Evolutionary conservation across 495 filamentous ascomycete species (phyloP).

Genomic region (Xylaria telfairii): DNA sequence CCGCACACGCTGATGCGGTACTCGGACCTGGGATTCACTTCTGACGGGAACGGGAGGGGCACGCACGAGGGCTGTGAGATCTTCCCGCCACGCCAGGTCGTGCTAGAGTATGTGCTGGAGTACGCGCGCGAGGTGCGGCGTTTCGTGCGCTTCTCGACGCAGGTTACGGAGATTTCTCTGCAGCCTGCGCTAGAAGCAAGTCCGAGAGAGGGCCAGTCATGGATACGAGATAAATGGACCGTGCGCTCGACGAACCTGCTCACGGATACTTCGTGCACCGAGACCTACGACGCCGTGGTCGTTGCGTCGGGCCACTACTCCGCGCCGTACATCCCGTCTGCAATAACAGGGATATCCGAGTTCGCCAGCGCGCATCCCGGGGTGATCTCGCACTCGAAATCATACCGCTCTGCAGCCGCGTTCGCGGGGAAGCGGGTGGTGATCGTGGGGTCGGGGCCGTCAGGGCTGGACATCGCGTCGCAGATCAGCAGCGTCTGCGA

Average conservation of each 20-base stretch:
- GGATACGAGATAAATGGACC: conserved; percentile 49
- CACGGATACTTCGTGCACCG: conserved; percentile 45
- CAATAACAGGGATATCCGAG: conserved; percentile 43
- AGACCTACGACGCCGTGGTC: conserved; percentile 77
- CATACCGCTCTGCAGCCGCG: conserved; percentile 66
- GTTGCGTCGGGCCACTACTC: conserved; percentile 85
- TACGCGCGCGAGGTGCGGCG: conserved; percentile 71
- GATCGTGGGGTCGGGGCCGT: conserved; percentile 79
- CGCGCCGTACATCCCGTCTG: conserved; percentile 69
- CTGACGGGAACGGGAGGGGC: conserved; percentile 22
- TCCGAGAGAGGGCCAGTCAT: conserved; percentile 19
- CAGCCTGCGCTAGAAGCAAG: not conserved
- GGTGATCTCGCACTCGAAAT: conserved; percentile 79
- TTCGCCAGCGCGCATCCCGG: conserved; percentile 67
- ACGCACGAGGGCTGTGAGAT: conserved; percentile 57
- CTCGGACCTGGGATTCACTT: conserved; percentile 70
- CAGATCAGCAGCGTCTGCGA: conserved; percentile 66
- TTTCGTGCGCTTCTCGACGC: conserved; percentile 50
- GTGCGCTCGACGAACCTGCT: conserved; percentile 51
- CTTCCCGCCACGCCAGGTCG: conserved; percentile 71
- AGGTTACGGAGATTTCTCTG: conserved; percentile 47
- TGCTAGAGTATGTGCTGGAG: conserved; percentile 73
- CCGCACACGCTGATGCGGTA: conserved; percentile 82
- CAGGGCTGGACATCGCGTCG: conserved; percentile 77
- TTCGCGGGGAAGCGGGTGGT: conserved; percentile 64